Evolutionary conservation across 129 eudicot species (phyloP), one percentile per base, ranked within the genome.

Genomic region (Escallonia herrerae): DNA sequence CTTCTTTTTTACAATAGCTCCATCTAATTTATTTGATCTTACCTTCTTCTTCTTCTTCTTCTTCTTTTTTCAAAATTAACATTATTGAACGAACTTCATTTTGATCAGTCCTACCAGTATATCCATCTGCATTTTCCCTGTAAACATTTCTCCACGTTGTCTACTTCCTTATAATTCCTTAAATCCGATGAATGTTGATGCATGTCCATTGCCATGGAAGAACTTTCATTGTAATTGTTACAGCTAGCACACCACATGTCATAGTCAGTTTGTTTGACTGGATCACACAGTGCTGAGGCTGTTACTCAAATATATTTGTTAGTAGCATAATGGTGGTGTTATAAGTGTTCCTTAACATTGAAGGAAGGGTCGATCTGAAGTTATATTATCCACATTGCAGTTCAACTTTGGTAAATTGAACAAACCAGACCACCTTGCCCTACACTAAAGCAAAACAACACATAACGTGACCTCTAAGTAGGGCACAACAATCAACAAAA

Each of bases 391-490:
- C 7, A 54, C 2, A 11, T 4, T 15, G n/a, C 14, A 14, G 22
- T 54, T 5, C 5, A 57, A 8, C 7, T 57, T 7, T 5, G 4
- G 56, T 51, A 10, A 51, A n/a, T 10, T 57, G 33, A 57, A 33
- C 70, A 65, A 79, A 79, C 72, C 53, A 73, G 79, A 78, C 79
- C 72, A 68, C 64, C 22, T 58, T 73, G 64, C 38, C 83, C 83
- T 69, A 68, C 79, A 51, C 59, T 68, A 78, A 78, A 78, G 83
- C 76, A 73, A 78, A 78, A 78, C 71, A 63, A 40, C 49, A 78
- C 56, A 69, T 58, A 78, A 58, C 73, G 83, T 73, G 69, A 64
- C 79, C 79, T 78, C 79, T 78, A 68, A 73, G 76, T 67, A 74
- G 58, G 66, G 62, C 77, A 72, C 57, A 43, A 22, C 62, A 74